Evolutionary conservation across 2,329 filamentous ascomycete species (phyloP), one percentile per base, ranked within the genome.

Genomic region (Fusarium sp.): DNA sequence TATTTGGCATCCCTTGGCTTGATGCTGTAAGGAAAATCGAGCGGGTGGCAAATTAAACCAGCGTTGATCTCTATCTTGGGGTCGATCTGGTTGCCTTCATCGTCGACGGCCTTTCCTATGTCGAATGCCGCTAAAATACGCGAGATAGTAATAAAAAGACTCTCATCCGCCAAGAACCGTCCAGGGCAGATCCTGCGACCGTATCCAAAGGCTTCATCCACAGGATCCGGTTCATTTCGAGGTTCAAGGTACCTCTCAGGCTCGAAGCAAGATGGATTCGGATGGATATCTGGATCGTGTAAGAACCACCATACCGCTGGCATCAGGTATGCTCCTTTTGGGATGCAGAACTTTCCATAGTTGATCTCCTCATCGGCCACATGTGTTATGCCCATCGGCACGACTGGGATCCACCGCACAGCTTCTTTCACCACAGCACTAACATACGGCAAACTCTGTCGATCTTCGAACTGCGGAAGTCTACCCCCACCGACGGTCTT

Each of bases 201-300:
- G 18, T 57, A 65, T 1, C 62, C 62, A 15, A 65, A 65, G 0
- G 39, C 20, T 0, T 35, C 44, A 1, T 23, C 31, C 0, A 20
- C 26, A 1, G 62, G 62, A 21, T 63, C 18, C 1, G 57, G 62
- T 7, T 65, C 62, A 5, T 63, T 63, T 6, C 57, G 44, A 3
- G 57, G 62, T 5, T 31, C 42, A 5, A 63, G 13, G 10, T 50
- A 63, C 4, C 62, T 43, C 1, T 21, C 74, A 1, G 77, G 78
- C 10, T 79, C 55, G 37, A 80, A 80, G 1, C 23, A 10, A 2
- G 57, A 38, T 0, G 78, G 77, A 8, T 79, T 56, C 0, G 85
- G 81, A 76, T 93, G 93, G 4, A 87, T 88, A 44, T 89, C 86
- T 5, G 88, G 86, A 71, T 93, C 91, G 74, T 92, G 90, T 2